Conservation (phyloP, 2,329 filamentous ascomycete species). For the Arthrobotrys musiformis region DNA sequence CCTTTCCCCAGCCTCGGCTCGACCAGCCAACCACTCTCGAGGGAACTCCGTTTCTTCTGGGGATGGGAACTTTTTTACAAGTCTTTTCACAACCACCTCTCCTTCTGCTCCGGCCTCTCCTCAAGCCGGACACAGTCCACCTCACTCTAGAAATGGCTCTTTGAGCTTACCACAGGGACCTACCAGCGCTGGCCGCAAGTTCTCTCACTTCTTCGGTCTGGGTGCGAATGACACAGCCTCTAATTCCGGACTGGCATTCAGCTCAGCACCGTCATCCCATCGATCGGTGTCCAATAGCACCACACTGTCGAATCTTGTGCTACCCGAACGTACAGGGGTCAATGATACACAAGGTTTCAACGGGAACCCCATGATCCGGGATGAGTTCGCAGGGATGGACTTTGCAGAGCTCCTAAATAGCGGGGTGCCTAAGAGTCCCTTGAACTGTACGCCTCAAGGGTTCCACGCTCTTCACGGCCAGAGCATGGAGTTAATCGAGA, state of each 20-base stretch:
- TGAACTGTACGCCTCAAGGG: constrained; percentile 50
- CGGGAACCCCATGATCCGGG: constrained; percentile 44
- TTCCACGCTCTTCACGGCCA: constrained; percentile 31
- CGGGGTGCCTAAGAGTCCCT: constrained; percentile 33
- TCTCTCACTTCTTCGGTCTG: constrained; percentile 47
- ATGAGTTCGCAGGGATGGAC: constrained; percentile 40
- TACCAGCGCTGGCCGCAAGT: constrained; percentile 29
- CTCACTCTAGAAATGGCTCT: constrained; percentile 40
- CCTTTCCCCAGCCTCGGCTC: constrained; percentile 6
- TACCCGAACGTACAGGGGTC: constrained; percentile 19
- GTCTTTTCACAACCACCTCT: constrained; percentile 30
- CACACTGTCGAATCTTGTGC: constrained; percentile 50
- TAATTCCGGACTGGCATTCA: constrained; percentile 50
- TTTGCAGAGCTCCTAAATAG: constrained; percentile 37
- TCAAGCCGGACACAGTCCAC: not conserved
- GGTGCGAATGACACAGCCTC: constrained; percentile 43
- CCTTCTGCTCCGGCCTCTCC: constrained; percentile 1
- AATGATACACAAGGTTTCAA: constrained; percentile 26
- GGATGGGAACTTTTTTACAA: constrained; percentile 49
- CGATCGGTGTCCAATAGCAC: constrained; percentile 53
- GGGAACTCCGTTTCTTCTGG: constrained; percentile 34
- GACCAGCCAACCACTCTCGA: constrained; percentile 25
- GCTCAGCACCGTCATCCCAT: constrained; percentile 40
- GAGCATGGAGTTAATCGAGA: constrained; percentile 44
- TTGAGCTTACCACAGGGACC: constrained; percentile 4